Evolutionary conservation across 140 eudicot species (phyloP), one percentile per base, ranked within the genome.

Genomic region (Stevia rebaudiana): DNA sequence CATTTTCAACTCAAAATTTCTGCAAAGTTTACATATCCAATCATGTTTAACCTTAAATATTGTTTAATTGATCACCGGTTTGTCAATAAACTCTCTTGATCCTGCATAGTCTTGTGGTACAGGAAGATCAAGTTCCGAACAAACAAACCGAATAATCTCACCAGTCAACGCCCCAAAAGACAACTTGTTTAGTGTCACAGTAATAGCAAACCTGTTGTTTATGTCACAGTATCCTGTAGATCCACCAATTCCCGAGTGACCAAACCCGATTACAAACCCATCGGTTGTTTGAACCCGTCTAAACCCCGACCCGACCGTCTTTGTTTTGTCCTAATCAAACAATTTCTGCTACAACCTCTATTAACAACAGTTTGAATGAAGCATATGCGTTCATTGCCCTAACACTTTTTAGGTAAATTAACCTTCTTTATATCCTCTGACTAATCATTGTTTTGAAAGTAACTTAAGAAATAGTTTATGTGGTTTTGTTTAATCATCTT

Each of bases 241-340:
- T 19, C 98, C 98, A 64, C 98, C 98, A 83, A 92, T 71, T 0
- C 98, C 98, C 0, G 96, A 61, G 61, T 92, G 98, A 72, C 98
- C 98, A 42, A 92, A 92, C 42, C 98, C 98, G 13, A 92, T 70
- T 40, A 88, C 35, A 22, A 49, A 65, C 24, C 84, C 96, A 47
- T 92, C 90, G 19, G 47, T 80, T 3, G 98, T 68, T 19, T 79
- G 77, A 11, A 76, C 61, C 76, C 82, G 74, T 72, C 61, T 80
- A 54, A 91, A 92, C 3, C 98, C 98, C 21, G 88, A 84, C 50
- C 98, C 98, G 47, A 91, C n/a, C n/a, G n/a, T n/a, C n/a, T n/a
- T n/a, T n/a, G n/a, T n/a, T n/a, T n/a, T n/a, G n/a, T n/a, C n/a
- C n/a, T n/a, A n/a, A n/a, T n/a, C n/a, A n/a, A n/a, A n/a, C n/a